Percentiles rank a stretch among this genome's conserved stretches.
phyloP scores from a whole-genome alignment of 768 basidiomycete species.

The Saitozyma sp. region DNA sequence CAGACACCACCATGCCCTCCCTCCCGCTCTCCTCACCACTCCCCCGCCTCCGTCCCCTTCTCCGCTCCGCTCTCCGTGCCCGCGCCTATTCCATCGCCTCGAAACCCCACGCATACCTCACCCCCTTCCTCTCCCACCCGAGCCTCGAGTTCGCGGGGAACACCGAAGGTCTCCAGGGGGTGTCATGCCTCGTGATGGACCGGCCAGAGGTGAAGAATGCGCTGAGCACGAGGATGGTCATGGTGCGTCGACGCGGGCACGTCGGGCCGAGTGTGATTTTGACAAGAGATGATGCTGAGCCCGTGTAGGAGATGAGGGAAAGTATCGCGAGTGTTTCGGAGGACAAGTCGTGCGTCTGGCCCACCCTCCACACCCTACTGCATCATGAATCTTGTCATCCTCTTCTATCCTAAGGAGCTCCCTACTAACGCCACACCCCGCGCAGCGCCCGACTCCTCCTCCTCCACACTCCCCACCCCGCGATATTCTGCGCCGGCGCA shows the following conservation, averaged over 20 bases:
- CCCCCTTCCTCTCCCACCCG: slow-evolving; percentile 18
- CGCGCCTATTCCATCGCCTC: slow-evolving; percentile 6
- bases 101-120: slow-evolving; percentile 33
- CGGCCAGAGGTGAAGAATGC: slow-evolving; percentile 83
- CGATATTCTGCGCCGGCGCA: slow-evolving; percentile 87
- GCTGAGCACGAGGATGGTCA: slow-evolving; percentile 70
- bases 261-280: slow-evolving; percentile 7
- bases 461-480: slow-evolving; percentile 72
- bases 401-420: not conserved
- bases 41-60: not conserved
- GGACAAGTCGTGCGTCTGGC: slow-evolving; percentile 61
- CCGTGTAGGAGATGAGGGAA: slow-evolving; percentile 66
- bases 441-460: slow-evolving; percentile 74
- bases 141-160: too few species aligned
- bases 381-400: not conserved
- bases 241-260: slow-evolving; percentile 54
- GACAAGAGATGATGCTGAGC: slow-evolving; percentile 10
- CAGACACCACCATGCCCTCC: not conserved
- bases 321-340: slow-evolving; percentile 67
- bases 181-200: slow-evolving; percentile 74
- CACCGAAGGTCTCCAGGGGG: slow-evolving; percentile 57
- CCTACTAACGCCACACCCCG: not conserved
- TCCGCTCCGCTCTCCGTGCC: not conserved
- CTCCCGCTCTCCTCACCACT: not conserved
- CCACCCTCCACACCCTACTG: not conserved